phyloP scores from a whole-genome alignment of 257 asterid species.

The Schizonepeta tenuifolia region DNA sequence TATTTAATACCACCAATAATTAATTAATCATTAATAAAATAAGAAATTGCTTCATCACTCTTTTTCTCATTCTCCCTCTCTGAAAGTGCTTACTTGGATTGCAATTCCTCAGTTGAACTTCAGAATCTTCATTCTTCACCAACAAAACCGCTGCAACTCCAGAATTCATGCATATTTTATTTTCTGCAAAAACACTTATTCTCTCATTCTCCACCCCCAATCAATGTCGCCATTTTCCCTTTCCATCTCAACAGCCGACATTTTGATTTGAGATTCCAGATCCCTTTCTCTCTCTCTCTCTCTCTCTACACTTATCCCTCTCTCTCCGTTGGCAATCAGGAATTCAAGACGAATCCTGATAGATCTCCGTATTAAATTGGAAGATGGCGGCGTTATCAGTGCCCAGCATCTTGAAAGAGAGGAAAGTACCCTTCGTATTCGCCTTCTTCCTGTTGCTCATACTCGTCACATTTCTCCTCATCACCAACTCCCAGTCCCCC shows the following conservation, averaged over 20 bases:
- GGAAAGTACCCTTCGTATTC: conserved; percentile 75
- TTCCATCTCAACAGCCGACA: not conserved
- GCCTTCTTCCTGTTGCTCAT: conserved; percentile 65
- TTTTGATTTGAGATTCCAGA: not conserved
- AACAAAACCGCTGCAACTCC: conserved; percentile 10
- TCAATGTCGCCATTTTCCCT: not conserved
- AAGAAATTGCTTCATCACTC: not conserved
- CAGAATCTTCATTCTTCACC: not conserved
- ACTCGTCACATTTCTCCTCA: conserved; percentile 60
- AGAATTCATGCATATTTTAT: not conserved
- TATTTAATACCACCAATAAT: not conserved
- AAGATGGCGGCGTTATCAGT: conserved; percentile 57
- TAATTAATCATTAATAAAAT: not conserved
- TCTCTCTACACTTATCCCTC: not conserved
- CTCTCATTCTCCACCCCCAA: not conserved
- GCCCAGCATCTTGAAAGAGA: conserved; percentile 62
- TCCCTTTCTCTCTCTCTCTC: not conserved
- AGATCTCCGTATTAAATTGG: not conserved
- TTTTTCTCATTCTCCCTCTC: too few species aligned
- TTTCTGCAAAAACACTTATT: not conserved
- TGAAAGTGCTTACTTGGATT: not conserved
- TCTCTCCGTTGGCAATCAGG: not conserved
- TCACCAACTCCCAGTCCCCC: conserved; percentile 68
- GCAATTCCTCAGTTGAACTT: not conserved
- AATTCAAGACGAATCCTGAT: conserved; percentile 8